Base-by-base conservation (phyloP, 2,329 filamentous ascomycete genomes). In the Xylariaceae sp. region DNA sequence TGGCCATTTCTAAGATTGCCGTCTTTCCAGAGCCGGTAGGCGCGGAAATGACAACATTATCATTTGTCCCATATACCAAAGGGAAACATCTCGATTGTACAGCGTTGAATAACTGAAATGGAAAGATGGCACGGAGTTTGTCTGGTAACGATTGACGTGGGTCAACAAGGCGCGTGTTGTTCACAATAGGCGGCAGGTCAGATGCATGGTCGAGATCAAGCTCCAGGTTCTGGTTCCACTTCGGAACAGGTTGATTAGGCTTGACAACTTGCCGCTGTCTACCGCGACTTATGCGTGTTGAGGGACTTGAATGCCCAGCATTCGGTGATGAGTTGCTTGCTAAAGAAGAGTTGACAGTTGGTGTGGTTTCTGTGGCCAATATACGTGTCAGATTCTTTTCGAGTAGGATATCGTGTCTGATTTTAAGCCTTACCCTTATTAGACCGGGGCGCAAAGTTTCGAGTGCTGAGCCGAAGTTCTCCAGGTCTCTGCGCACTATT, bases 21-120 rank as follows among this genome's bases (percentile, higher is more conserved):
- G 89, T 95, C 68, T 95, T 95, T 2, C 90, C 89, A 67, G 89
- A 92, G 8, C 89, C 89, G 0, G 89, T 95, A 0, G 90, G 89
- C 7, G 89, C 86, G 1, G 89, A 86, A 13, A 95, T 76, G 0
- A 94, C 87, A 13, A 94, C 76, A 59, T 95, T 95, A 67, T 90
- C 80, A 60, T 85, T 80, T 0, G 81, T 81, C 5, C 77, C 72
- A 66, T 88, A 92, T 0, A 88, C 77, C 0, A 76, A 68, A 0
- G 77, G 67, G 61, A 92, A 94, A 63, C 86, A 90, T 65, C 86
- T 89, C 0, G 89, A 94, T 64, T 95, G 89, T 0, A 92, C 80
- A 6, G 86, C 88, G 66, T 95, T 95, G 73, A 95, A 90, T 0
- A 87, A 70, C 1, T 83, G 79, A 60, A 87, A 94, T 0, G 84